Evolutionary conservation across 2,329 filamentous ascomycete species (phyloP).

Genomic region (Leptosphaerulina australis): DNA sequence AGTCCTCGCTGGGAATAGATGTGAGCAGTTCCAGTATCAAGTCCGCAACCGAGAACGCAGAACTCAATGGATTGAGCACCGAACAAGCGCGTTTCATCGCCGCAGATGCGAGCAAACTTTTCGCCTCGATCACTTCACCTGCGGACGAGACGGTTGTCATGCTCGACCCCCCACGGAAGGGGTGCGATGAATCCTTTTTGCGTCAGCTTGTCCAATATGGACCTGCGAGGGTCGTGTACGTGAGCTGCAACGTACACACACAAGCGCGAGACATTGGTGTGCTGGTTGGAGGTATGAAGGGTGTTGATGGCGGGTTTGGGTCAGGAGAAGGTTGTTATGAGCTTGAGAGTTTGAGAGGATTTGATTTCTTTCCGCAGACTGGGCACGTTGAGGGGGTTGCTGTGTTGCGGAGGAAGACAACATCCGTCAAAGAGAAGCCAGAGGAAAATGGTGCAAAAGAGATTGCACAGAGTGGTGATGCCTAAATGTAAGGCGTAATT

Average conservation of each 20-base stretch:
- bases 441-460: background rate
- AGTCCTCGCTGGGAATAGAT: slow-evolving; percentile 84
- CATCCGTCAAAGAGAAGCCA: background rate
- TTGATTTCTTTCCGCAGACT: slow-evolving; percentile 96
- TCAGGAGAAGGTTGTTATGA: slow-evolving; percentile 64
- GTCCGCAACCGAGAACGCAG: slow-evolving; percentile 79
- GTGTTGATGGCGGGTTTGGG: slow-evolving; percentile 45
- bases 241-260: slow-evolving; percentile 97
- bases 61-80: slow-evolving; percentile 71
- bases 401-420: slow-evolving; percentile 56
- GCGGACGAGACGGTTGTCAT: slow-evolving; percentile 88
- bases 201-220: slow-evolving; percentile 78
- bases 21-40: slow-evolving; percentile 79
- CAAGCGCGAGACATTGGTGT: slow-evolving; percentile 92
- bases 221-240: slow-evolving; percentile 84
- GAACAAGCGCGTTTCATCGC: slow-evolving; percentile 82
- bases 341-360: slow-evolving; percentile 88
- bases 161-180: slow-evolving; percentile 94
- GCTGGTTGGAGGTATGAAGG: slow-evolving; percentile 72
- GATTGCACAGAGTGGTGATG: background rate
- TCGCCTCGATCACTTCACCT: slow-evolving; percentile 75
- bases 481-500: too few relatives aligned
- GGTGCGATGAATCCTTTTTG: slow-evolving; percentile 86
- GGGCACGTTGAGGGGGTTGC: slow-evolving; percentile 71
- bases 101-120: slow-evolving; percentile 83